phyloP scores from a whole-genome alignment of 768 basidiomycete genomes.

The Cyclocybe cylindracea region DNA sequence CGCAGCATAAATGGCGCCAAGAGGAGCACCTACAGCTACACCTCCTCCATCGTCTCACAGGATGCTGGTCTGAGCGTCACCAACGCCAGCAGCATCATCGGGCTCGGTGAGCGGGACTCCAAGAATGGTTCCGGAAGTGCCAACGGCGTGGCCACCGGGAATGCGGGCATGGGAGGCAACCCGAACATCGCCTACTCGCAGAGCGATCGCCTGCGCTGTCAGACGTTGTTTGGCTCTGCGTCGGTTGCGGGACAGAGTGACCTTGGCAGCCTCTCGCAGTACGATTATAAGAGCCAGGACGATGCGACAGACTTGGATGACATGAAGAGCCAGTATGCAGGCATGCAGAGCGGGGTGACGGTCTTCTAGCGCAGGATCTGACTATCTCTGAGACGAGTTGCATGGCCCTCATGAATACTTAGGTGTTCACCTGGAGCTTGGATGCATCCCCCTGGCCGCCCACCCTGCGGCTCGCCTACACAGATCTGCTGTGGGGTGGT shows the following conservation, averaged over 20 bases:
- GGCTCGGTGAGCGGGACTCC: constrained; percentile 15
- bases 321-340: constrained; percentile 86
- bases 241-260: constrained; percentile 77
- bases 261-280: constrained; percentile 74
- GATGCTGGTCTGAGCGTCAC: constrained; percentile 69
- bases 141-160: background rate
- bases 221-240: constrained; percentile 68
- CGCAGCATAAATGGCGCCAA: constrained; percentile 68
- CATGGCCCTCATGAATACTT: background rate
- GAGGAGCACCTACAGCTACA: constrained; percentile 80
- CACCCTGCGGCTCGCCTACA: too few relatives aligned
- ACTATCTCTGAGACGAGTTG: background rate
- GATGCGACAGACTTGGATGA: constrained; percentile 80
- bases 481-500: too few relatives aligned
- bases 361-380: constrained; percentile 56
- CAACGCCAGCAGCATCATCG: constrained; percentile 64
- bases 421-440: too few relatives aligned
- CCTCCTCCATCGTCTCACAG: constrained; percentile 92
- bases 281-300: constrained; percentile 90
- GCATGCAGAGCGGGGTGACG: constrained; percentile 83
- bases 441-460: constrained; percentile 1
- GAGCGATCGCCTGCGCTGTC: constrained; percentile 81
- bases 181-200: constrained; percentile 82
- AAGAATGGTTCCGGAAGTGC: too few relatives aligned
- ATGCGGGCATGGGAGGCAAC: constrained; percentile 44